phyloP scores from a whole-genome alignment of 73 alveolate species.

The Tetrahymena borealis region DNA sequence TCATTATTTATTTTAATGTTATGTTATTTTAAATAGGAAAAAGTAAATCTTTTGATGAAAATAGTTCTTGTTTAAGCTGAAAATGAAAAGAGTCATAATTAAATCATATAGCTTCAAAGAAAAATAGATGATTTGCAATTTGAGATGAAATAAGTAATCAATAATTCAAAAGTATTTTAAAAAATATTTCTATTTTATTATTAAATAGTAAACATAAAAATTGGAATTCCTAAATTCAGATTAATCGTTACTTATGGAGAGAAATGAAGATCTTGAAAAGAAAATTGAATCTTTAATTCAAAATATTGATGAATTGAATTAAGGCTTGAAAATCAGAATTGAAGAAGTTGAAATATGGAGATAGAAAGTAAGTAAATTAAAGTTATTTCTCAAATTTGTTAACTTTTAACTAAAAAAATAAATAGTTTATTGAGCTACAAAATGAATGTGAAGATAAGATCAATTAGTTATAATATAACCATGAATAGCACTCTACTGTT shows the following conservation, averaged over 20 bases:
- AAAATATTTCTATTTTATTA: not conserved
- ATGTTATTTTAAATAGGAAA: not conserved
- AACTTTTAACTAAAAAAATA: not conserved
- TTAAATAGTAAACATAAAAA: not conserved
- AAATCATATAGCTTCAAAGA: not conserved
- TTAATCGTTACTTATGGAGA: not conserved
- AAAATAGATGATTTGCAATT: not conserved
- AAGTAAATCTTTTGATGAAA: not conserved
- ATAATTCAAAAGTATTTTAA: not conserved
- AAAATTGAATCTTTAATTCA: not conserved
- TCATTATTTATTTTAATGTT: not conserved
- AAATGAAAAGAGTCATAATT: not conserved
- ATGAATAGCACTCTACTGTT: not conserved
- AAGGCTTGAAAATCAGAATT: not conserved
- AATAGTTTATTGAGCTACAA: not conserved
- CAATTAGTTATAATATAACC: not conserved
- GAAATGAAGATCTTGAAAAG: not conserved
- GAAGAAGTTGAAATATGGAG: not conserved
- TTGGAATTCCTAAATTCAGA: not conserved
- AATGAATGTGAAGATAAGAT: not conserved
- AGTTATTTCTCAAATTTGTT: not conserved
- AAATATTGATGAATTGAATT: not conserved
- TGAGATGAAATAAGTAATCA: not conserved
- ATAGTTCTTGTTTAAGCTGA: not conserved
- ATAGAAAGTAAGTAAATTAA: not conserved